phyloP scores from a whole-genome alignment of 129 eudicot genomes.

The Helichrysum umbraculigerum region DNA sequence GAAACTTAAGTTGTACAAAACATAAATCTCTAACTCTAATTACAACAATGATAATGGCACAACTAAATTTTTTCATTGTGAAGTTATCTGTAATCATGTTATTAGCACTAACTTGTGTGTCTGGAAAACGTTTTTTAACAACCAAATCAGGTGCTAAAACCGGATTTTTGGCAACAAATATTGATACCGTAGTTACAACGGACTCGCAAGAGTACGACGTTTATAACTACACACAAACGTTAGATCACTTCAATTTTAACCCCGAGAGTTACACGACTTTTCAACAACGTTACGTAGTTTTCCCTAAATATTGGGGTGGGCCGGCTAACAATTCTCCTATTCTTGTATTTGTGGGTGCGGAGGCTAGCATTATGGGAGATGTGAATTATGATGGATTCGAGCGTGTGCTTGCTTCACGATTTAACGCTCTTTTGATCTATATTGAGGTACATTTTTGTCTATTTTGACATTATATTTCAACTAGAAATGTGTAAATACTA shows the following conservation, averaged over 20 bases:
- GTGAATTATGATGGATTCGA: background rate
- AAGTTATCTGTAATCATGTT: background rate
- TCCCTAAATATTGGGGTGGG: conserved; percentile 29
- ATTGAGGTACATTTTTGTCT: conserved; percentile 27
- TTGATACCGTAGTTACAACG: background rate
- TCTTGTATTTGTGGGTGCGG: conserved; percentile 23
- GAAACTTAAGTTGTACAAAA: too few relatives aligned
- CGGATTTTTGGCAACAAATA: background rate
- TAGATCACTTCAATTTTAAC: conserved; percentile 38
- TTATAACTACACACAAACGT: conserved; percentile 33
- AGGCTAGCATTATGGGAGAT: background rate
- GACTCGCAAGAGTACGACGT: conserved; percentile 7
- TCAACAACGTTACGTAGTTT: conserved; percentile 32
- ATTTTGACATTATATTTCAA: too few relatives aligned
- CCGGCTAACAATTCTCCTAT: conserved; percentile 25
- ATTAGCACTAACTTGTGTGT: conserved; percentile 21
- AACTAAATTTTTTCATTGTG: background rate
- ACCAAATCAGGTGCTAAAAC: conserved; percentile 3
- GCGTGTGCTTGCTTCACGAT: conserved; percentile 13
- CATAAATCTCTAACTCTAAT: too few relatives aligned
- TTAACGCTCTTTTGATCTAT: conserved; percentile 31
- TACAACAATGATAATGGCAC: conserved; percentile 5
- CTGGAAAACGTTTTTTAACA: conserved; percentile 16
- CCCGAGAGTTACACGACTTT: conserved; percentile 28
- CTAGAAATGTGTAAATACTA: too few relatives aligned